These are phyloP conservation scores for Tympanopsis confertula DNA, from an alignment of 2,329 filamentous ascomycete genomes.

Conservation along the genomic window DNA sequence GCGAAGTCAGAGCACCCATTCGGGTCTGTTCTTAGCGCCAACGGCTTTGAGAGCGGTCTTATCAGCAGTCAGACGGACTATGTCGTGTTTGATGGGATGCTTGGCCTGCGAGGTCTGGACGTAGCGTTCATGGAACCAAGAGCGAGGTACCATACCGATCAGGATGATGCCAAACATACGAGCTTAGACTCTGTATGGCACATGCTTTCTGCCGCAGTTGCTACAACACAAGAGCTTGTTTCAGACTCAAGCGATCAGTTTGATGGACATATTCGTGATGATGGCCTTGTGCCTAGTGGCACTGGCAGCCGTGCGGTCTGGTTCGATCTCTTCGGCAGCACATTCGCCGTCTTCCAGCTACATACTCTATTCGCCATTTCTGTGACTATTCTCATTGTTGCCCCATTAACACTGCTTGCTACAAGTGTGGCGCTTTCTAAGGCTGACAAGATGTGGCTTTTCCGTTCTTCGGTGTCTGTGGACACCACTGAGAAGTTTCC, in stretches of 20 bases:
- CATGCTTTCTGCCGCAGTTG: constrained; percentile 78
- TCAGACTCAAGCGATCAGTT: constrained; percentile 58
- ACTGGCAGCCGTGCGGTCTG: constrained; percentile 65
- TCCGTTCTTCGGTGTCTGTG: constrained; percentile 34
- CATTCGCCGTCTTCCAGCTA: constrained; percentile 68
- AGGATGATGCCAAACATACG: constrained; percentile 75
- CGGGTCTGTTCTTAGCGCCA: constrained; percentile 68
- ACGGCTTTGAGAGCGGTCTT: constrained; percentile 70
- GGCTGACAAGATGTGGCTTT: constrained; percentile 78
- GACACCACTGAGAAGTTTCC: constrained; percentile 49
- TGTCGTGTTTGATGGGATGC: constrained; percentile 63
- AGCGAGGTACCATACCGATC: constrained; percentile 77
- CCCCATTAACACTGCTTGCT: constrained; percentile 61
- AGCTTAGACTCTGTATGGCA: constrained; percentile 70
- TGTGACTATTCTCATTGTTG: constrained; percentile 68
- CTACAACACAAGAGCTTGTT: constrained; percentile 62
- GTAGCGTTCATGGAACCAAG: constrained; percentile 83
- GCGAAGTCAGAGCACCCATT: constrained; percentile 63
- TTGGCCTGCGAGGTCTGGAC: constrained; percentile 79
- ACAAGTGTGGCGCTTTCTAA: constrained; percentile 59
- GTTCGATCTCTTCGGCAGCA: constrained; percentile 81
- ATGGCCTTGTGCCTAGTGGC: constrained; percentile 55
- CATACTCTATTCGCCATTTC: constrained; percentile 81
- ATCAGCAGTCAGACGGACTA: constrained; percentile 87
- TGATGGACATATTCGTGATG: constrained; percentile 41